Evolutionary conservation across 2,329 filamentous ascomycete species (phyloP).

Genomic region (Endothia cerciana): DNA sequence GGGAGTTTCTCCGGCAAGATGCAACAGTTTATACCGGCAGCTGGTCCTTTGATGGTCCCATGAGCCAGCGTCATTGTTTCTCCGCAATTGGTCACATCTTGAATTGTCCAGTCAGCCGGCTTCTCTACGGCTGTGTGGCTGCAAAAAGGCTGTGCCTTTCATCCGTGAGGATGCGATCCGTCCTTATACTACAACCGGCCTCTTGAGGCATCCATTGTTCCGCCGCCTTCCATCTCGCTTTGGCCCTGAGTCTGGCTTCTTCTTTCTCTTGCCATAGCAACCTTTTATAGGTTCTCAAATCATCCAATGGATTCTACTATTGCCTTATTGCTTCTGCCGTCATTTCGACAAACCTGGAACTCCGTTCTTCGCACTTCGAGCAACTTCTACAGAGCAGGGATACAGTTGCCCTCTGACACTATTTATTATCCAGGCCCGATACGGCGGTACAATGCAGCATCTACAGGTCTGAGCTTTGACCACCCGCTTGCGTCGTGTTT

Average conservation of each 20-base stretch:
- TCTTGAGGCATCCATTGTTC: neutral
- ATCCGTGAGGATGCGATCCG: neutral
- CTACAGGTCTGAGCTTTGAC: neutral
- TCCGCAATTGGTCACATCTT: too few species aligned
- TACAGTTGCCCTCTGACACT: neutral
- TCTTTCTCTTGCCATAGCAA: neutral
- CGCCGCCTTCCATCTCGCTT: neutral
- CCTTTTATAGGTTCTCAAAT: neutral
- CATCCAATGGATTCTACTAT: neutral
- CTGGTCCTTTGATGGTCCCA: too few species aligned
- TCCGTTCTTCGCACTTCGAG: neutral
- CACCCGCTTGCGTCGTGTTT: too few species aligned
- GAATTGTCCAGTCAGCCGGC: too few species aligned
- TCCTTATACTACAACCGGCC: too few species aligned
- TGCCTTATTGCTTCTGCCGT: neutral
- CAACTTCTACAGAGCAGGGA: neutral
- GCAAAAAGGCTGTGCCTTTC: neutral
- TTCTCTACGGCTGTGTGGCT: neutral
- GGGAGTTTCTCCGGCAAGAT: too few species aligned
- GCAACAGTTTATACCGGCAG: too few species aligned
- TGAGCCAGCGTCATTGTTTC: too few species aligned
- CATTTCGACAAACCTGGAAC: neutral
- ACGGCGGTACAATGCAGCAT: too few species aligned
- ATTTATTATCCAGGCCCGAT: neutral
- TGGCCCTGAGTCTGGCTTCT: neutral